phyloP scores from a whole-genome alignment of 2,329 filamentous ascomycete species.

The Alternaria conjuncta region DNA sequence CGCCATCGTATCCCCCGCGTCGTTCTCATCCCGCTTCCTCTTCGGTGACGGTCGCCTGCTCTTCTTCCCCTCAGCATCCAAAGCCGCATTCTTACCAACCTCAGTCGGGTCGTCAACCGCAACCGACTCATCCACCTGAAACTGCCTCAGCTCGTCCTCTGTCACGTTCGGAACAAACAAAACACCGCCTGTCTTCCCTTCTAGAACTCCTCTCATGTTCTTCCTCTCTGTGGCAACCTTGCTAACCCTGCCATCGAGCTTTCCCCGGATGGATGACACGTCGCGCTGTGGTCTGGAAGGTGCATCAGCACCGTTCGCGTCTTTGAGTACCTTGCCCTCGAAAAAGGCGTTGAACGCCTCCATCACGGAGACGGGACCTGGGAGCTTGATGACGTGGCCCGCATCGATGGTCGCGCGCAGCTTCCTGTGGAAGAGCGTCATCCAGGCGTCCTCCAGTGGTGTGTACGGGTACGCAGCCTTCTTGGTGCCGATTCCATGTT shows the following conservation, averaged over 20 bases:
- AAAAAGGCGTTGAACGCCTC: slow-evolving; percentile 1
- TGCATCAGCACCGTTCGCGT: neutral
- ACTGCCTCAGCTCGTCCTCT: slow-evolving; percentile 12
- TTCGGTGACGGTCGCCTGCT: neutral
- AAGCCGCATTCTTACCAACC: neutral
- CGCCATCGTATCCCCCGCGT: neutral
- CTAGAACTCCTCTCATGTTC: neutral
- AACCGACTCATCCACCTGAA: neutral
- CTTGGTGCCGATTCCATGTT: neutral
- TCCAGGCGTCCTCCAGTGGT: slow-evolving; percentile 20
- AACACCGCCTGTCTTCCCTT: neutral
- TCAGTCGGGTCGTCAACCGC: slow-evolving; percentile 3
- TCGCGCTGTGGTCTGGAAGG: neutral
- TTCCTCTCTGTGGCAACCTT: neutral
- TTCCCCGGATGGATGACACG: neutral
- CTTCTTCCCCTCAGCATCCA: neutral
- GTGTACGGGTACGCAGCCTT: neutral
- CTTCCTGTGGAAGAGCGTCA: slow-evolving; percentile 18
- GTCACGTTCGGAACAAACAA: slow-evolving; percentile 16
- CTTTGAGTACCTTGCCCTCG: neutral
- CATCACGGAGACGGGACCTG: neutral
- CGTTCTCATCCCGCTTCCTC: neutral
- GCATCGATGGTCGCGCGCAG: slow-evolving; percentile 4
- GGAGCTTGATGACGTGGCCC: slow-evolving; percentile 4
- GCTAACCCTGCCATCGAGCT: neutral